phyloP scores from a whole-genome alignment of 2,329 filamentous ascomycete species.

The Calonectria henricotiae region DNA sequence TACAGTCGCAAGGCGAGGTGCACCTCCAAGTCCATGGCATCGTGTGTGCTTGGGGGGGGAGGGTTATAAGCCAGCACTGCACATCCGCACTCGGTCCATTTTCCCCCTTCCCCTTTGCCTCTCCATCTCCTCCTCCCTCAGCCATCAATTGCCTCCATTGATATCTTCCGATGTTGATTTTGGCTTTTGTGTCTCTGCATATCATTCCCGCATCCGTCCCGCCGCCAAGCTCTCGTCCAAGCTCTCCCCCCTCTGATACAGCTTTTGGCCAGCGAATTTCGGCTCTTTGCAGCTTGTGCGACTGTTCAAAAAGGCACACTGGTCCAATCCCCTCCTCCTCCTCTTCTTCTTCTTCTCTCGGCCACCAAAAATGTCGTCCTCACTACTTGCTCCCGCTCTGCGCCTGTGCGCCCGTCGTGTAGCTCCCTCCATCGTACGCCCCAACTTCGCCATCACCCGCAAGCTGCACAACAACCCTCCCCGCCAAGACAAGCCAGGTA shows the following conservation, averaged over 20 bases:
- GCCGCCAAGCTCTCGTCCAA: constrained; percentile 30
- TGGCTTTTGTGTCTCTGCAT: constrained; percentile 21
- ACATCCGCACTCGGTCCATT: constrained; percentile 9
- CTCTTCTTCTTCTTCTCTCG: neutral
- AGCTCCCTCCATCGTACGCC: constrained; percentile 45
- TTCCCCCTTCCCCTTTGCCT: neutral
- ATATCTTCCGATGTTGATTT: constrained; percentile 28
- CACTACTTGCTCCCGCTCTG: constrained; percentile 50
- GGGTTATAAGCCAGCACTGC: constrained; percentile 7
- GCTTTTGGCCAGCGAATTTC: constrained; percentile 23
- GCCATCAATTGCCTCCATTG: constrained; percentile 30
- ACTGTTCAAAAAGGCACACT: neutral
- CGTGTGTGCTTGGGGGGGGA: neutral
- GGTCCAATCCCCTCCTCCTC: neutral
- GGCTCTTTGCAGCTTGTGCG: constrained; percentile 6
- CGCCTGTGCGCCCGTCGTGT: constrained; percentile 53
- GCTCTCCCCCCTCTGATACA: constrained; percentile 35
- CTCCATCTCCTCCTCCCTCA: constrained; percentile 2
- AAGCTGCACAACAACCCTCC: constrained; percentile 56
- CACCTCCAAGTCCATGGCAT: constrained; percentile 7
- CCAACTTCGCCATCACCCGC: constrained; percentile 50
- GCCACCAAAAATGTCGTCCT: constrained; percentile 12
- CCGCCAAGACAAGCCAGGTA: constrained; percentile 68
- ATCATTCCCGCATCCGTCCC: constrained; percentile 45
- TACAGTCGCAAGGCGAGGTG: constrained; percentile 17